Evolutionary conservation across 2,329 filamentous ascomycete species (phyloP).

Genomic region (Diaporthe ilicicola): DNA sequence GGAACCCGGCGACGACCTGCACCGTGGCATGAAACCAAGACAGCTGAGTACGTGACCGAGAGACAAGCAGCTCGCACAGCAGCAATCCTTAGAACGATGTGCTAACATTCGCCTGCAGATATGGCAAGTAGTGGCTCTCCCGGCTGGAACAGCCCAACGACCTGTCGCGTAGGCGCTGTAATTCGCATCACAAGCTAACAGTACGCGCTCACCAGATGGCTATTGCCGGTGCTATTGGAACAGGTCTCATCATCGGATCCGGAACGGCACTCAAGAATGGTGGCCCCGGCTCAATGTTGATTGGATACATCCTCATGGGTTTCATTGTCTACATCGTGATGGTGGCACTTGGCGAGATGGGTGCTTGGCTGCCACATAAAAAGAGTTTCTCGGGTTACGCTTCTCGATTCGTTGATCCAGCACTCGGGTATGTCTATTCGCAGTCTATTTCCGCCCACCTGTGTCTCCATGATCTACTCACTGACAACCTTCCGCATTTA

Average conservation of each 20-base stretch:
- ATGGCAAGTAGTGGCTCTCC: constrained; percentile 22
- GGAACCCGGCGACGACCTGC: constrained; percentile 27
- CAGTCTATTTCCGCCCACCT: no score
- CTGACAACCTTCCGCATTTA: constrained; percentile 20
- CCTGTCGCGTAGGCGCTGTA: neutral
- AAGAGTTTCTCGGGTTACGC: constrained; percentile 43
- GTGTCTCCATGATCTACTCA: neutral
- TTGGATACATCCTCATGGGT: constrained; percentile 52
- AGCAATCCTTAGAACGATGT: neutral
- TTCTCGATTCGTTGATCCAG: constrained; percentile 42
- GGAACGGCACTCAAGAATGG: constrained; percentile 57
- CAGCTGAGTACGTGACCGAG: constrained; percentile 23
- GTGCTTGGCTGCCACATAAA: constrained; percentile 40
- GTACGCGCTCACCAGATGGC: constrained; percentile 7
- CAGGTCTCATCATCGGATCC: constrained; percentile 59
- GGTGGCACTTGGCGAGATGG: constrained; percentile 49
- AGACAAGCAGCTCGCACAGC: neutral
- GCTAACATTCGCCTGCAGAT: constrained; percentile 19
- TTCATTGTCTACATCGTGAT: constrained; percentile 66
- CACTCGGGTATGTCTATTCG: constrained; percentile 39
- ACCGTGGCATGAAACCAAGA: constrained; percentile 32
- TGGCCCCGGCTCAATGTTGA: constrained; percentile 51
- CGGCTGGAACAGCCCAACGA: neutral
- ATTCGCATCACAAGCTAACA: neutral
- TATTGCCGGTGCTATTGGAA: constrained; percentile 35